Conservation (phyloP, 2,329 filamentous ascomycete species). For the Phialocephala subalpina region DNA sequence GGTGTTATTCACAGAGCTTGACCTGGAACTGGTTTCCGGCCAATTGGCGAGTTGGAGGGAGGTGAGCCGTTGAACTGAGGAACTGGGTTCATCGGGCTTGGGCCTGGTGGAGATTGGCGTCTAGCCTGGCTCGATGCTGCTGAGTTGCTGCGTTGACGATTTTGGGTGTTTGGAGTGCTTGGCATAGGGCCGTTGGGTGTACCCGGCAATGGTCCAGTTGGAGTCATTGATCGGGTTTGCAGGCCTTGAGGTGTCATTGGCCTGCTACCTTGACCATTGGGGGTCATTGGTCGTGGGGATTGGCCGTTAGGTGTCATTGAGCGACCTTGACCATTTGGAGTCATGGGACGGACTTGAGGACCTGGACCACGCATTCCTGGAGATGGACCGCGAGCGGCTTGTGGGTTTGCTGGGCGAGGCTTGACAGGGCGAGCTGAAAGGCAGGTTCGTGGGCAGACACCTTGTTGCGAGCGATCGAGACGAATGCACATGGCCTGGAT, state of each 20-base stretch:
- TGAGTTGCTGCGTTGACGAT: constrained; percentile 35
- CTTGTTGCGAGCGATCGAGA: constrained; percentile 89
- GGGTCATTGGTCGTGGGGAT: constrained; percentile 31
- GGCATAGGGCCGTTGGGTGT: constrained; percentile 32
- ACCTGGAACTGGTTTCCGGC: constrained; percentile 43
- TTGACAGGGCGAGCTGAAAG: constrained; percentile 89
- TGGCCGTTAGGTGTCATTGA: constrained; percentile 32
- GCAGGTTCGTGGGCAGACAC: constrained; percentile 92
- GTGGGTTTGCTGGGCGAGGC: constrained; percentile 40
- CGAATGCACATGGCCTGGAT: constrained; percentile 84
- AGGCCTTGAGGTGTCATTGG: constrained; percentile 20
- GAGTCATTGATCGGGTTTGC: constrained; percentile 33
- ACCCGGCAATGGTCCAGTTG: constrained; percentile 30
- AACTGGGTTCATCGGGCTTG: constrained; percentile 38
- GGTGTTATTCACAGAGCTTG: constrained; percentile 40
- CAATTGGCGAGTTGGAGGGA: constrained; percentile 24
- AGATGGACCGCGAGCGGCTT: constrained; percentile 40
- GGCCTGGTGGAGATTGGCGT: constrained; percentile 36
- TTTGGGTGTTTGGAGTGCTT: constrained; percentile 18
- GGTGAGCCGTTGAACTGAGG: constrained; percentile 24
- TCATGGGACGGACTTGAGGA: constrained; percentile 27
- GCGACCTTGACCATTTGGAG: constrained; percentile 30
- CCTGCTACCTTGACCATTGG: constrained; percentile 30
- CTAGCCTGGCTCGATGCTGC: constrained; percentile 32
- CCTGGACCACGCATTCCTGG: constrained; percentile 35